Conservation (phyloP, 129 eudicot species). For the Lactuca sativa region DNA sequence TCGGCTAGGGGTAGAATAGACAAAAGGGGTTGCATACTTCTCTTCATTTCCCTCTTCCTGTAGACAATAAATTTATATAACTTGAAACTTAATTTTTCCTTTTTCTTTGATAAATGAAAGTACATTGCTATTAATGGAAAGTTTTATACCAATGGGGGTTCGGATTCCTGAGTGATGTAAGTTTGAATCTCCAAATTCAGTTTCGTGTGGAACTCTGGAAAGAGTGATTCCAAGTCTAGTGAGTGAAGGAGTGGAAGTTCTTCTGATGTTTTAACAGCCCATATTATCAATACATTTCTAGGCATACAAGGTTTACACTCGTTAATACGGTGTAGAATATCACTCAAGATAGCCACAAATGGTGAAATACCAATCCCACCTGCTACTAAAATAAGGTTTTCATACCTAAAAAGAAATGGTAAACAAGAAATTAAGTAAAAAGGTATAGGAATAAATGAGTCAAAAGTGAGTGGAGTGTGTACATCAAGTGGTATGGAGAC, state of each 20-base stretch:
- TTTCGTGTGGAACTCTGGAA: constrained; percentile 48
- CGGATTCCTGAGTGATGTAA: constrained; percentile 75
- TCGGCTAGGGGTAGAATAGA: constrained; percentile 36
- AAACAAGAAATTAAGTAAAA: constrained; percentile 4
- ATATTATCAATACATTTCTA: constrained; percentile 54
- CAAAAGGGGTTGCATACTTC: constrained; percentile 32
- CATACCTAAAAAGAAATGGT: constrained; percentile 47
- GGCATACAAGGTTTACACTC: constrained; percentile 67
- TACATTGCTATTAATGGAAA: constrained; percentile 5
- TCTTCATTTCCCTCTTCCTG: constrained; percentile 73
- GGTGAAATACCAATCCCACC: constrained; percentile 98
- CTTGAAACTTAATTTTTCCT: neutral
- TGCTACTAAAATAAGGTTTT: constrained; percentile 79
- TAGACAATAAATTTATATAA: constrained; percentile 7
- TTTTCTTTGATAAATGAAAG: neutral
- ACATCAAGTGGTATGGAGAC: constrained; percentile 75
- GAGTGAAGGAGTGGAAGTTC: constrained; percentile 79
- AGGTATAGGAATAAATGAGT: neutral
- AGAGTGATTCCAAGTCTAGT: constrained; percentile 53
- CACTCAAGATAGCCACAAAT: constrained; percentile 76
- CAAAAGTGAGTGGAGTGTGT: constrained; percentile 23
- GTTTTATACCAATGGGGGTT: constrained; percentile 58
- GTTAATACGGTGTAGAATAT: constrained; percentile 56
- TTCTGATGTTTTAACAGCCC: constrained; percentile 75
- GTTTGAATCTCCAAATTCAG: constrained; percentile 76